phyloP scores from a whole-genome alignment of 768 basidiomycete genomes.

The Suillus alpinus region DNA sequence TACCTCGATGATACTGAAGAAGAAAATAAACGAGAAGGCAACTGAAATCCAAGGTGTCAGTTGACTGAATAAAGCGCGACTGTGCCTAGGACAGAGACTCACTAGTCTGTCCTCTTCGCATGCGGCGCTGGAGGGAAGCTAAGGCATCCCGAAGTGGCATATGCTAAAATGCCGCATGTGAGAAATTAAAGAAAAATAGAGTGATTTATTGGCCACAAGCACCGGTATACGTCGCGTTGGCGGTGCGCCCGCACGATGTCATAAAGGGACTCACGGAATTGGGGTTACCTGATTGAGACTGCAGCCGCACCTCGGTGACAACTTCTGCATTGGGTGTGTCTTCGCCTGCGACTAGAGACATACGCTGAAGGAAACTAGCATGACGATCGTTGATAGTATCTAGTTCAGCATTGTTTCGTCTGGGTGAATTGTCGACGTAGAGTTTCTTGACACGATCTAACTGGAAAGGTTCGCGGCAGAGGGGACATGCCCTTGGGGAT shows the following conservation, averaged over 20 bases:
- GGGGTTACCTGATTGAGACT: slow-evolving; percentile 36
- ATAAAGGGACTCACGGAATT: slow-evolving; percentile 28
- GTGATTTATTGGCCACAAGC: neutral
- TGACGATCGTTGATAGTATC: slow-evolving; percentile 40
- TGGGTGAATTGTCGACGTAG: slow-evolving; percentile 53
- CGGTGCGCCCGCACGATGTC: neutral
- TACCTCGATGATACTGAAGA: slow-evolving; percentile 19
- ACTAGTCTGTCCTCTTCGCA: slow-evolving; percentile 58
- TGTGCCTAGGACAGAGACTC: slow-evolving; percentile 14
- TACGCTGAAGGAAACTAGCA: slow-evolving; percentile 32
- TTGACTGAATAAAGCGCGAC: no score
- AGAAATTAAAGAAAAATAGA: slow-evolving; percentile 11
- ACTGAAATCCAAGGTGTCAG: slow-evolving; percentile 36
- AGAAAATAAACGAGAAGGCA: slow-evolving; percentile 50
- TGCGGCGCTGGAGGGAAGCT: slow-evolving; percentile 36
- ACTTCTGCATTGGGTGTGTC: slow-evolving; percentile 35
- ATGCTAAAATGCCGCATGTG: slow-evolving; percentile 24
- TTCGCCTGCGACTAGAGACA: slow-evolving; percentile 33
- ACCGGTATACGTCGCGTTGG: neutral
- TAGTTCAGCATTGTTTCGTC: slow-evolving; percentile 30
- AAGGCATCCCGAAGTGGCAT: slow-evolving; percentile 30
- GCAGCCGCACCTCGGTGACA: slow-evolving; percentile 53
- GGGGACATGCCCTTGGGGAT: slow-evolving; percentile 54
- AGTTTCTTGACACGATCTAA: slow-evolving; percentile 61
- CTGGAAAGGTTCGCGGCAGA: slow-evolving; percentile 61